phyloP scores from a whole-genome alignment of 2,329 filamentous ascomycete genomes.

The Zasmidium citrigriseum region DNA sequence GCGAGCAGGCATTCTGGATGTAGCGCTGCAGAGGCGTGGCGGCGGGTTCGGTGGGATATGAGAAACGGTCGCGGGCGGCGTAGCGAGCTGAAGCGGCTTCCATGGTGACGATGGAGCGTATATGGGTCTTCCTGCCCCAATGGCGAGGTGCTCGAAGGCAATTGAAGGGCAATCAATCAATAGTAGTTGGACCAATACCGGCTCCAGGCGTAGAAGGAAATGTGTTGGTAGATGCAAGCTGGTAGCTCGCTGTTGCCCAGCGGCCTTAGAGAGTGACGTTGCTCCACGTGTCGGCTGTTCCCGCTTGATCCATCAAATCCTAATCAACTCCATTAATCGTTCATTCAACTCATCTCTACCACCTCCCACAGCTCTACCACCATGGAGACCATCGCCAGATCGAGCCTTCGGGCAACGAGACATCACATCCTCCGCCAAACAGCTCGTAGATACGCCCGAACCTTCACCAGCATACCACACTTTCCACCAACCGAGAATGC shows the following conservation, averaged over 20 bases:
- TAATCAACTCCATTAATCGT: no score
- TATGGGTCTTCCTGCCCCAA: constrained; percentile 14
- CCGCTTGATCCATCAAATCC: no score
- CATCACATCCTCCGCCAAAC: constrained; percentile 19
- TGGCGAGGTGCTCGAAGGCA: neutral
- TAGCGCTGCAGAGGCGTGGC: constrained; percentile 90
- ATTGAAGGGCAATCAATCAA: no score
- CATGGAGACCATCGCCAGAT: constrained; percentile 29
- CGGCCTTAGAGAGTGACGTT: no score
- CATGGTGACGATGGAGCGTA: constrained; percentile 49
- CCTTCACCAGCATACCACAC: constrained; percentile 23
- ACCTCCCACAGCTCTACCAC: no score
- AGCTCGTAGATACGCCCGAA: constrained; percentile 9
- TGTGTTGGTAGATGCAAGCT: no score
- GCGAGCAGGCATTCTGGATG: constrained; percentile 93
- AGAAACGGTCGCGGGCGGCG: constrained; percentile 92
- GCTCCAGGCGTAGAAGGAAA: no score
- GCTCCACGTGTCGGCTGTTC: no score
- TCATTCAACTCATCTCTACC: no score
- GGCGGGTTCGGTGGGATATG: constrained; percentile 74
- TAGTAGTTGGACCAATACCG: no score
- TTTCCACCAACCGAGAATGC: constrained; percentile 26
- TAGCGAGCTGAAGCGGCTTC: constrained; percentile 95
- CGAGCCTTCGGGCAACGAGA: constrained; percentile 28
- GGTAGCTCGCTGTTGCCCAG: no score